Percentiles rank a stretch among this genome's conserved stretches.
Conservation (phyloP, 208 protist species). For the Leishmania turanica region DNA sequence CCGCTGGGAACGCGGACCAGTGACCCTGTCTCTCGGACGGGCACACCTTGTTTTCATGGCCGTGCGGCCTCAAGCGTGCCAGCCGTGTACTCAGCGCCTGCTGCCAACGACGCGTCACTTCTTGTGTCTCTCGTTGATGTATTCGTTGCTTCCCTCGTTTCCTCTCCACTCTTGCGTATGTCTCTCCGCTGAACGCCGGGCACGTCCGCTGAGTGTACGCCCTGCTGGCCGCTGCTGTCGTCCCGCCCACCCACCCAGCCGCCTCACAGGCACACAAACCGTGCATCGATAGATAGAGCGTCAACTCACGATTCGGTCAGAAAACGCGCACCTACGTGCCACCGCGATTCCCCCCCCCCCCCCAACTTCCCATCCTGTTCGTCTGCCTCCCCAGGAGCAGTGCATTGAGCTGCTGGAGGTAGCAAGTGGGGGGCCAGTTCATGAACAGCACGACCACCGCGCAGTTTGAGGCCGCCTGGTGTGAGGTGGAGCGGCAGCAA, state of each 20-base stretch:
- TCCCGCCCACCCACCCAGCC: no score
- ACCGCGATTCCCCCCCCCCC: not conserved
- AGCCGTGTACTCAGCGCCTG: no score
- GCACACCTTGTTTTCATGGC: not conserved
- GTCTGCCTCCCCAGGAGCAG: not conserved
- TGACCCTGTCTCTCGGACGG: not conserved
- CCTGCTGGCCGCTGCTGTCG: not conserved
- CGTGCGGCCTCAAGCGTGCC: not conserved
- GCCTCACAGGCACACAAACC: not conserved
- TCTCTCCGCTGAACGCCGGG: not conserved
- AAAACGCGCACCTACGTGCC: not conserved
- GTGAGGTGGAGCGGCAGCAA: slow-evolving; percentile 50
- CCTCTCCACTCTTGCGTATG: not conserved
- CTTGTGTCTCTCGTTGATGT: not conserved
- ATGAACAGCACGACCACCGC: slow-evolving; percentile 34
- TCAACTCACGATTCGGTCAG: not conserved
- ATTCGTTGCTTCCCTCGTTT: not conserved
- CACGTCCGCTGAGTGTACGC: not conserved
- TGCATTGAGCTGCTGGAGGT: not conserved
- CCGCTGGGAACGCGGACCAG: not conserved
- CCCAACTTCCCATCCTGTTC: not conserved
- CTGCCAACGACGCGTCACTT: not conserved
- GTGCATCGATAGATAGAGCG: not conserved
- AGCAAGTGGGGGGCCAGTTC: not conserved
- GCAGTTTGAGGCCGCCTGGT: slow-evolving; percentile 50